These are phyloP conservation scores for Bipolaris oryzae DNA, from an alignment of 2,329 filamentous ascomycete species.

Conservation along the genomic window DNA sequence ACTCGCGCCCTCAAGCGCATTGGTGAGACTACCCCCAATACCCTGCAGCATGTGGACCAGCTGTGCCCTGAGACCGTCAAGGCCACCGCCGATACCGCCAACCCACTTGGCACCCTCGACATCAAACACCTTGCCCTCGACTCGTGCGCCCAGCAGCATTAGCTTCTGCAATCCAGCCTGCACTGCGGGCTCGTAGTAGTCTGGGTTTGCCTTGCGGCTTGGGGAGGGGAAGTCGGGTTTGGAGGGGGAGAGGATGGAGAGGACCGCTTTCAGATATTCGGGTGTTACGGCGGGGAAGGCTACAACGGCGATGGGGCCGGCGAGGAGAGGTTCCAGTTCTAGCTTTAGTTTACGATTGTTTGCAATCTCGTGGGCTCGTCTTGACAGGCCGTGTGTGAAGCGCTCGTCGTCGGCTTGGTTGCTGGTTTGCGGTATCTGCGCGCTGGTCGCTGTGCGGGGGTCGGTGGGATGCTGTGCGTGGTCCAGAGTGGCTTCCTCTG, in stretches of 20 bases:
- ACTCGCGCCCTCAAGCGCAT: conserved; percentile 76
- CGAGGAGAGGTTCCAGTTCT: conserved; percentile 74
- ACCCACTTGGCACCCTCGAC: conserved; percentile 72
- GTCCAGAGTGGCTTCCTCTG: conserved; percentile 31
- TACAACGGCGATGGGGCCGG: conserved; percentile 80
- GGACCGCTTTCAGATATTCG: conserved; percentile 78
- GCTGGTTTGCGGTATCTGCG: conserved; percentile 38
- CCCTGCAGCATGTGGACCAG: conserved; percentile 81
- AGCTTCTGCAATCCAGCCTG: conserved; percentile 87
- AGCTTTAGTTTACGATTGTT: conserved; percentile 60
- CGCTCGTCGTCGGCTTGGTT: conserved; percentile 56
- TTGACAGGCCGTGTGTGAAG: conserved; percentile 65
- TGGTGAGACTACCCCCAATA: conserved; percentile 77
- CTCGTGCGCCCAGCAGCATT: conserved; percentile 80
- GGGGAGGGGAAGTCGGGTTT: conserved; percentile 76
- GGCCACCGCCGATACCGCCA: conserved; percentile 77
- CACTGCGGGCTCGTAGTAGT: conserved; percentile 78
- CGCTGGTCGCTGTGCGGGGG: conserved; percentile 43
- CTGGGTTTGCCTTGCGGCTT: conserved; percentile 73
- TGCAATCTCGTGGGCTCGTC: conserved; percentile 58
- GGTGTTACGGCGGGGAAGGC: conserved; percentile 84
- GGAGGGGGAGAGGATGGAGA: conserved; percentile 77
- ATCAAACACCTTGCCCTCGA: conserved; percentile 87
- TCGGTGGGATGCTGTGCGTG: conserved; percentile 38
- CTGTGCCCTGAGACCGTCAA: conserved; percentile 80